These are phyloP conservation scores for Boletus vermiculosoides DNA, from an alignment of 768 basidiomycete genomes.

Conservation along the genomic window DNA sequence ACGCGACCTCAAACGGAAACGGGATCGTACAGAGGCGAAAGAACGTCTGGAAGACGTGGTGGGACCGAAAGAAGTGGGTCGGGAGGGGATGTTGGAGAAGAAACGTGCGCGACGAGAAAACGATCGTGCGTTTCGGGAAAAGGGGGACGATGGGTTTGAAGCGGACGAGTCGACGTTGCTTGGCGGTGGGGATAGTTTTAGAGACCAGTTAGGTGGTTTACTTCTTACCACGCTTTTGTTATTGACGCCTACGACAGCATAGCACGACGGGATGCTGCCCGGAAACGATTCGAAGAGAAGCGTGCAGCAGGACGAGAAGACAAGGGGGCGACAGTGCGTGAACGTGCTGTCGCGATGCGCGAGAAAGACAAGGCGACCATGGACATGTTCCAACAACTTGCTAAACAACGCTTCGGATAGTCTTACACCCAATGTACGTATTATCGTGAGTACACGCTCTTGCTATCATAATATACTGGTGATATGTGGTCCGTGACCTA, in stretches of 20 bases:
- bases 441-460: constrained; percentile 13
- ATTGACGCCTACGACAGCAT: constrained; percentile 48
- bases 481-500: too few species aligned
- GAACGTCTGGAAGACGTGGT: constrained; percentile 75
- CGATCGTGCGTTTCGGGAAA: constrained; percentile 69
- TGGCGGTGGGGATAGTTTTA: constrained; percentile 83
- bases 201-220: constrained; percentile 55
- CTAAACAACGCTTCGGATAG: constrained; percentile 70
- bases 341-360: constrained; percentile 59
- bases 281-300: constrained; percentile 59
- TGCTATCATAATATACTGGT: not conserved
- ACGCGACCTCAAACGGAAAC: constrained; percentile 56
- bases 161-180: constrained; percentile 75
- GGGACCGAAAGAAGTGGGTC: constrained; percentile 76
- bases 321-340: constrained; percentile 48
- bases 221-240: not conserved
- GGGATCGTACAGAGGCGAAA: constrained; percentile 61
- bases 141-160: constrained; percentile 74
- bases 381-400: constrained; percentile 94
- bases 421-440: not conserved
- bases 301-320: constrained; percentile 43
- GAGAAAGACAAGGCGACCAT: constrained; percentile 91
- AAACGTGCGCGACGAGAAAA: constrained; percentile 67
- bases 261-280: constrained; percentile 71
- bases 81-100: constrained; percentile 86